These are phyloP conservation scores for Xylariaceae sp. DNA, from an alignment of 2,329 filamentous ascomycete species.

Conservation along the genomic window DNA sequence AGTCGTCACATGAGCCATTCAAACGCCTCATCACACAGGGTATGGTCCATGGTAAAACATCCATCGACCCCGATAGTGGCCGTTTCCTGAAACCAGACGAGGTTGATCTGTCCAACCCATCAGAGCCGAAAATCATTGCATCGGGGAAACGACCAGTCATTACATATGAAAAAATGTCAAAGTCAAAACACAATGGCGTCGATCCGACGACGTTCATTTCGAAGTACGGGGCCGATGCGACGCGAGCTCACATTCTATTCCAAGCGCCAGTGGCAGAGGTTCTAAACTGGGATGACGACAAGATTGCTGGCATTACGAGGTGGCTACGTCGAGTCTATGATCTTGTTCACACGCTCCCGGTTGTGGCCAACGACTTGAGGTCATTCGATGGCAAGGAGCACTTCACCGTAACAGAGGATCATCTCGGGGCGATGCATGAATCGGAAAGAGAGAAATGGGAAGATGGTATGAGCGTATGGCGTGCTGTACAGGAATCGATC, in stretches of 20 bases:
- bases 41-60: slow-evolving; percentile 92
- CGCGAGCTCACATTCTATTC: slow-evolving; percentile 86
- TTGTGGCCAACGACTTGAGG: slow-evolving; percentile 7
- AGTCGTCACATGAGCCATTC: slow-evolving; percentile 70
- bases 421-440: slow-evolving; percentile 41
- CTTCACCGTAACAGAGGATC: slow-evolving; percentile 46
- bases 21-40: slow-evolving; percentile 84
- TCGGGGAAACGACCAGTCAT: slow-evolving; percentile 66
- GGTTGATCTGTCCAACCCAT: slow-evolving; percentile 66
- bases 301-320: slow-evolving; percentile 80
- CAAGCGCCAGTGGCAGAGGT: slow-evolving; percentile 84
- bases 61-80: slow-evolving; percentile 74
- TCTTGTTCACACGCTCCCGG: slow-evolving; percentile 51
- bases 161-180: slow-evolving; percentile 91
- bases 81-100: slow-evolving; percentile 80
- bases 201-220: slow-evolving; percentile 77
- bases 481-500: slow-evolving; percentile 72
- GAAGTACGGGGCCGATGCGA: slow-evolving; percentile 82
- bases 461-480: slow-evolving; percentile 62
- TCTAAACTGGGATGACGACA: slow-evolving; percentile 85
- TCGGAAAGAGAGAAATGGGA: slow-evolving; percentile 47
- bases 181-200: slow-evolving; percentile 92
- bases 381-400: slow-evolving; percentile 43
- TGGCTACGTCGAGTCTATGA: slow-evolving; percentile 77
- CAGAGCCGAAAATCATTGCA: slow-evolving; percentile 65